phyloP scores from a whole-genome alignment of 768 basidiomycete species.

The Tricholoma hemisulphureum region DNA sequence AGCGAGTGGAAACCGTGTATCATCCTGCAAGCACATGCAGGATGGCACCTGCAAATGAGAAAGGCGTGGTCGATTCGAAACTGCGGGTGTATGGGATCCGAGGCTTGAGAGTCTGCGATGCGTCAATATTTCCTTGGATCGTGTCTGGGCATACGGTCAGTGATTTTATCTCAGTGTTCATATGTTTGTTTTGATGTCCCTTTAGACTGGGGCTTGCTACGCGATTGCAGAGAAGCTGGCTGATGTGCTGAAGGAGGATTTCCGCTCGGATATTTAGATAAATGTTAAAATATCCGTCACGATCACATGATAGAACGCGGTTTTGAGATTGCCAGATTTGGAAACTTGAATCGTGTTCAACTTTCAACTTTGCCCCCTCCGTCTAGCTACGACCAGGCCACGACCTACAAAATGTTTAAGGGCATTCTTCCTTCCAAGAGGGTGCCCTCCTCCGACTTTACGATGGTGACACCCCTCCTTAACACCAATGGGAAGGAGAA shows the following conservation, averaged over 20 bases:
- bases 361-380: constrained; percentile 1
- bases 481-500: constrained; percentile 71
- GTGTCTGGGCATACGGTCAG: constrained; percentile 42
- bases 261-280: no score
- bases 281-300: no score
- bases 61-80: constrained; percentile 45
- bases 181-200: not conserved
- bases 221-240: constrained; percentile 36
- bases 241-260: constrained; percentile 30
- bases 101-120: constrained; percentile 42
- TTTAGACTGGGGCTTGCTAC: constrained; percentile 32
- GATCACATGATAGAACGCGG: constrained; percentile 30
- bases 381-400: constrained; percentile 1
- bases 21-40: constrained; percentile 46
- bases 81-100: constrained; percentile 44
- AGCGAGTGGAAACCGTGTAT: constrained; percentile 45
- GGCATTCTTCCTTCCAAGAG: constrained; percentile 72
- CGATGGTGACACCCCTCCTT: constrained; percentile 59
- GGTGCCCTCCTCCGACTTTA: constrained; percentile 65
- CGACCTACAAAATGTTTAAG: constrained; percentile 66
- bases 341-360: constrained; percentile 15
- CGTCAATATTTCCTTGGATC: constrained; percentile 40
- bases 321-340: not conserved
- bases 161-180: not conserved
- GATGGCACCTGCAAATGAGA: constrained; percentile 40